Conservation (phyloP, 2,329 filamentous ascomycete species). For the Aspergillus sojae region DNA sequence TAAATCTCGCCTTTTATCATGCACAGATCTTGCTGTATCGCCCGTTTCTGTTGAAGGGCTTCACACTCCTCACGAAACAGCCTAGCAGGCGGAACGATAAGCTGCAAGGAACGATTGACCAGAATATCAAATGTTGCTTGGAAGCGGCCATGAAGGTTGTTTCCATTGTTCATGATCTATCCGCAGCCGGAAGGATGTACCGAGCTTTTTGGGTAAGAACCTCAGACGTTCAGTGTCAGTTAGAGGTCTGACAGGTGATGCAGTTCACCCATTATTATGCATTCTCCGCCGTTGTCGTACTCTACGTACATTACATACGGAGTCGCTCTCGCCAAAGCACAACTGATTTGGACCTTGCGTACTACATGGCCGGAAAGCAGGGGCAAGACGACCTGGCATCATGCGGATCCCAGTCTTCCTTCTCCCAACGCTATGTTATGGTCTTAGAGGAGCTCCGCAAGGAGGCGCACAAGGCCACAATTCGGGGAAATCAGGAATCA, state of each 20-base stretch:
- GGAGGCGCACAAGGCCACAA: constrained; percentile 23
- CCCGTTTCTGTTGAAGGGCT: constrained; percentile 36
- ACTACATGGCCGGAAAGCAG: constrained; percentile 42
- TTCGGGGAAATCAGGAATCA: background rate
- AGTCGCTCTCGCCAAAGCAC: constrained; percentile 30
- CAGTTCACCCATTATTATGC: constrained; percentile 45
- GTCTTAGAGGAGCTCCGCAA: constrained; percentile 43
- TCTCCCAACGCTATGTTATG: constrained; percentile 47
- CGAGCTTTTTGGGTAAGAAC: constrained; percentile 45
- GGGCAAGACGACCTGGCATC: constrained; percentile 46
- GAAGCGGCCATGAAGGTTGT: constrained; percentile 45
- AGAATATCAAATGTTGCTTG: constrained; percentile 38
- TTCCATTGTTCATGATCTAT: constrained; percentile 44
- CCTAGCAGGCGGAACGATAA: constrained; percentile 21
- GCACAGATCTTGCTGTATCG: constrained; percentile 37
- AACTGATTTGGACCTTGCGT: constrained; percentile 13
- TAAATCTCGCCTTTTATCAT: constrained; percentile 40
- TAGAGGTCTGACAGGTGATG: background rate
- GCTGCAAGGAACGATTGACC: constrained; percentile 6
- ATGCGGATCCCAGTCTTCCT: constrained; percentile 42
- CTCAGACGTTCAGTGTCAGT: constrained; percentile 28
- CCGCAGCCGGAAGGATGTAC: constrained; percentile 40
- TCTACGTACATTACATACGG: constrained; percentile 52
- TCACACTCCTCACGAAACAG: constrained; percentile 14
- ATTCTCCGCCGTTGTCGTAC: constrained; percentile 49